Evolutionary conservation across 139 green algal species (phyloP).

Genomic region (Mesotaenium endlicherianum): DNA sequence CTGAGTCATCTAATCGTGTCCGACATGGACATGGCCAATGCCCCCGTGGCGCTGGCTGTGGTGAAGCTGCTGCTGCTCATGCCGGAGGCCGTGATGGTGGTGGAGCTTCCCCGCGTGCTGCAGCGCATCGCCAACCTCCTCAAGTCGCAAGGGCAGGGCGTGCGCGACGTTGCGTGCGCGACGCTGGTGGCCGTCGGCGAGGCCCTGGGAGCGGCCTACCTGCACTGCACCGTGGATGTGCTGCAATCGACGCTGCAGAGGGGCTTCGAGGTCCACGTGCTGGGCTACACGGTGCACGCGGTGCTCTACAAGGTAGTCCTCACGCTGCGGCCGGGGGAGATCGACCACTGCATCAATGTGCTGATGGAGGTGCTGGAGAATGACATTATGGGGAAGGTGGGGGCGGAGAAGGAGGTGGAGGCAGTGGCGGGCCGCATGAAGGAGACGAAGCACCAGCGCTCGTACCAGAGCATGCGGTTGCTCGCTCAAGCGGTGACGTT

Average conservation of each 20-base stretch:
- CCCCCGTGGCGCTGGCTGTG: constrained; percentile 18
- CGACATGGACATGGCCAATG: constrained; percentile 20
- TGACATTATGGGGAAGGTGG: constrained; percentile 24
- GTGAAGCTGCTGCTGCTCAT: constrained; percentile 32
- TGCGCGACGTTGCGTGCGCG: constrained; percentile 70
- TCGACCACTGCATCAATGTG: constrained; percentile 33
- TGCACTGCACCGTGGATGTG: constrained; percentile 40
- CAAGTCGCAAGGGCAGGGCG: constrained; percentile 53
- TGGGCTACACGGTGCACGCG: constrained; percentile 82
- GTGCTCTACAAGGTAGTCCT: constrained; percentile 55
- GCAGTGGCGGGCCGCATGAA: constrained; percentile 21
- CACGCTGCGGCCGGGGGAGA: background rate
- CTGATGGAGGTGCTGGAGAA: background rate
- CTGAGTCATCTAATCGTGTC: constrained; percentile 8
- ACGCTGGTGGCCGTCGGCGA: constrained; percentile 70
- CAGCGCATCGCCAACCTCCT: constrained; percentile 30
- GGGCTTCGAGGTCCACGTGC: constrained; percentile 83
- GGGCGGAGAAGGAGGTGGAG: constrained; percentile 16
- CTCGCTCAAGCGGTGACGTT: constrained; percentile 1
- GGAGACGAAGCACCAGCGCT: constrained; percentile 27
- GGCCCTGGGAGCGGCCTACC: constrained; percentile 66
- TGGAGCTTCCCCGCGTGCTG: constrained; percentile 25
- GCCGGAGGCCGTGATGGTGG: background rate
- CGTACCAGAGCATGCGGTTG: constrained; percentile 24
- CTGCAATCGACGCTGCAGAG: constrained; percentile 60